Evolutionary conservation across 495 filamentous ascomycete genomes (phyloP).

Genomic region (Penicillium crystallinum): DNA sequence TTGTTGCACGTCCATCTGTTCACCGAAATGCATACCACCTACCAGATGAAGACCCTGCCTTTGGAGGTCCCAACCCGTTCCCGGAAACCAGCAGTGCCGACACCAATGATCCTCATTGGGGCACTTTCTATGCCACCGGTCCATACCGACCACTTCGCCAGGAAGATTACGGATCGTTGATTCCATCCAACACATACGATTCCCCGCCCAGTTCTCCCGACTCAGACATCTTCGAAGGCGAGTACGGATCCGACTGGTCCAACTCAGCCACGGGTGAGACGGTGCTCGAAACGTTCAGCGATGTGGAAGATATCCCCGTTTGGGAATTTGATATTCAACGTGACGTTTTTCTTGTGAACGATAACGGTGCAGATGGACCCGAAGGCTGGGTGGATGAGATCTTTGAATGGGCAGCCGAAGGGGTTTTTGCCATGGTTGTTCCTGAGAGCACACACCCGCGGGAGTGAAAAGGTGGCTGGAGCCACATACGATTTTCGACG

Average conservation of each 20-base stretch:
- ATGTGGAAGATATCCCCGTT: not conserved
- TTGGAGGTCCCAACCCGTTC: too few species aligned
- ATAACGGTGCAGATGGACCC: not conserved
- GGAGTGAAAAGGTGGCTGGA: not conserved
- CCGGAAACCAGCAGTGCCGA: not conserved
- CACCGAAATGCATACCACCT: not conserved
- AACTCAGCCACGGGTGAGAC: not conserved
- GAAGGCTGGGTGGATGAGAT: constrained; percentile 2
- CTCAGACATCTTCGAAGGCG: not conserved
- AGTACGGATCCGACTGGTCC: not conserved
- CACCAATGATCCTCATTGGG: too few species aligned
- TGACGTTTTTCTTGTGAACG: not conserved
- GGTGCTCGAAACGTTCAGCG: not conserved
- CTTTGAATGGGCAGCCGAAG: constrained; percentile 2
- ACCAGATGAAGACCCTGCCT: not conserved
- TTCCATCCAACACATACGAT: too few species aligned
- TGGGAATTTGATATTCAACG: constrained; percentile 5
- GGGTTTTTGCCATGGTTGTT: not conserved
- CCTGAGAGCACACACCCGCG: not conserved
- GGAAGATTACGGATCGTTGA: not conserved
- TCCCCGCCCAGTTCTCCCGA: not conserved
- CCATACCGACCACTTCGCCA: not conserved
- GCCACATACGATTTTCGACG: too few species aligned
- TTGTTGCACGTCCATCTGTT: not conserved
- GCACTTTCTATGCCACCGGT: not conserved